phyloP scores from a whole-genome alignment of 345 rosid genomes.

The Moricandia moricandioides region DNA sequence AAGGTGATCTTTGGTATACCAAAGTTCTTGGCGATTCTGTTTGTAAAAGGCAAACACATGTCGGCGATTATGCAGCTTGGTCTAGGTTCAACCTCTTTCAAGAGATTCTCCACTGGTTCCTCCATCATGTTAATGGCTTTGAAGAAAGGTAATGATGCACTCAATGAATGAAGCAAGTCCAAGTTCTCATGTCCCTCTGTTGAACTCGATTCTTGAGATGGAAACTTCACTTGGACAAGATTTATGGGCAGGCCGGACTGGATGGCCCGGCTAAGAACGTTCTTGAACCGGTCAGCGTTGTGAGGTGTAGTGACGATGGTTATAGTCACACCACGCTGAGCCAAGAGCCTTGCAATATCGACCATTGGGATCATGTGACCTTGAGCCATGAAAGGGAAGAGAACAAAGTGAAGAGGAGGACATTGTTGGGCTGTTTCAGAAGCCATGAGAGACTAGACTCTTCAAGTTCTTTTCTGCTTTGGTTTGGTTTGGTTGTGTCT shows the following conservation, averaged over 20 bases:
- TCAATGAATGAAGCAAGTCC: constrained; percentile 28
- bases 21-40: constrained; percentile 37
- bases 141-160: constrained; percentile 1
- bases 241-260: constrained; percentile 37
- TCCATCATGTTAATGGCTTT: constrained; percentile 9
- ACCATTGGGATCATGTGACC: constrained; percentile 50
- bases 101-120: constrained; percentile 36
- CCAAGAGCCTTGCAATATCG: constrained; percentile 48
- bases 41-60: constrained; percentile 44
- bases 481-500: background rate
- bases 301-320: constrained; percentile 49
- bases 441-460: constrained; percentile 16
- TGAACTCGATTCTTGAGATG: constrained; percentile 24
- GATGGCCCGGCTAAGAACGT: constrained; percentile 28
- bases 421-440: constrained; percentile 13
- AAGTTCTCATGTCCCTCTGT: constrained; percentile 34
- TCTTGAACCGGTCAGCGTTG: constrained; percentile 36
- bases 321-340: constrained; percentile 39
- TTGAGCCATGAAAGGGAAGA: constrained; percentile 47
- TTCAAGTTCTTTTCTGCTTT: background rate
- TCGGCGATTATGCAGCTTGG: constrained; percentile 60
- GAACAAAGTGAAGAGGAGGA: constrained; percentile 44
- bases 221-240: constrained; percentile 25
- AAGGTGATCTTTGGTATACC: constrained; percentile 53
- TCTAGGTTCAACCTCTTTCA: constrained; percentile 36